Conservation (phyloP, 2,329 filamentous ascomycete species). For the Scedosporium minutisporum region DNA sequence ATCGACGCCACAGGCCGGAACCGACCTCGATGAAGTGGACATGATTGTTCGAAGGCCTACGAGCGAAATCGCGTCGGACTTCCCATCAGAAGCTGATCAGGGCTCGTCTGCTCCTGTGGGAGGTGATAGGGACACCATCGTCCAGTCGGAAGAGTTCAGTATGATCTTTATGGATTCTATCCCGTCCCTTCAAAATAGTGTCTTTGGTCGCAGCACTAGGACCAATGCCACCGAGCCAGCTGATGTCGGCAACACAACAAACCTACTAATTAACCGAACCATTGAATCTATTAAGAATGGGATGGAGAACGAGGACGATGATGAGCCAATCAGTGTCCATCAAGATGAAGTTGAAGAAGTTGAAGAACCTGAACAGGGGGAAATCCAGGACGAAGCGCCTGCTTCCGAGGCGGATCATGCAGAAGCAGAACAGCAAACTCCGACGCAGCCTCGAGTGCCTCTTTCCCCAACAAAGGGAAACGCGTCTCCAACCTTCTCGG, state of each 20-base stretch:
- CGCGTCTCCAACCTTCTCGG: slow-evolving; percentile 18
- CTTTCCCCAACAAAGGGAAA: not conserved
- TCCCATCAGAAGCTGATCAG: not conserved
- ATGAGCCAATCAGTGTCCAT: slow-evolving; percentile 6
- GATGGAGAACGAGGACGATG: slow-evolving; percentile 16
- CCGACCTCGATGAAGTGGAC: not conserved
- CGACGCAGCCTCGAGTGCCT: not conserved
- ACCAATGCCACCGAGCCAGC: slow-evolving; percentile 22
- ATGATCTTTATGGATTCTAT: slow-evolving; percentile 50
- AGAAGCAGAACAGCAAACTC: not conserved
- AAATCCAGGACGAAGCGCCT: slow-evolving; percentile 1
- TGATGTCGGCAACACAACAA: slow-evolving; percentile 47
- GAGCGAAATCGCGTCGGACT: not conserved
- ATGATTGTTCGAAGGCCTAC: not conserved
- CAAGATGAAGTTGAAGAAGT: slow-evolving; percentile 7
- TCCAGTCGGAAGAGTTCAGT: slow-evolving; percentile 46
- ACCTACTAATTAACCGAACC: slow-evolving; percentile 45
- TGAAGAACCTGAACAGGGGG: slow-evolving; percentile 9
- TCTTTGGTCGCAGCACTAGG: slow-evolving; percentile 16
- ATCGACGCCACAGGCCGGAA: not conserved
- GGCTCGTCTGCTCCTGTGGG: not conserved
- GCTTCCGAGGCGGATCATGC: not conserved
- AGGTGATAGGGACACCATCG: slow-evolving; percentile 29
- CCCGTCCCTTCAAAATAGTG: slow-evolving; percentile 36
- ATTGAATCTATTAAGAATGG: slow-evolving; percentile 35